Evolutionary conservation across 768 basidiomycete species (phyloP).

Genomic region (Serendipita sp.): DNA sequence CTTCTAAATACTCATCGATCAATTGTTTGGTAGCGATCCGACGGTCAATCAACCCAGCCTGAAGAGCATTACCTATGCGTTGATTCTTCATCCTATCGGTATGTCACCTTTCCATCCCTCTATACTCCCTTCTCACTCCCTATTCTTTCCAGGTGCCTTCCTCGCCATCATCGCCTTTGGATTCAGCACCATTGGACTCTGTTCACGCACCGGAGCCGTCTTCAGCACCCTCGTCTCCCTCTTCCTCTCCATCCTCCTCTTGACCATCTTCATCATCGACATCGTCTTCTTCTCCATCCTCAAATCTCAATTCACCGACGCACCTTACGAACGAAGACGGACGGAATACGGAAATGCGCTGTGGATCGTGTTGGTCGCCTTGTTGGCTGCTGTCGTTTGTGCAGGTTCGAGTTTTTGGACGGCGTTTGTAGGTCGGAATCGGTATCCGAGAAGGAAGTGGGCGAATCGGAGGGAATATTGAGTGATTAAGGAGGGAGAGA

Average conservation of each 20-base stretch:
- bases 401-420: not conserved
- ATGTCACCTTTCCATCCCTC: not conserved
- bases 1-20: not conserved
- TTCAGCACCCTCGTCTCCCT: not conserved
- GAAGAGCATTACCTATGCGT: not conserved
- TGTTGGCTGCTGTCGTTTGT: not conserved
- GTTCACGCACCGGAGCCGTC: not conserved
- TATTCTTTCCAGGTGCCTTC: not conserved
- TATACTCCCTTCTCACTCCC: not conserved
- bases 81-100: not conserved
- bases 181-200: not conserved
- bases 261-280: not conserved
- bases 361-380: not conserved
- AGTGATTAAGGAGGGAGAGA: too few species aligned
- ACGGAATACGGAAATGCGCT: not conserved
- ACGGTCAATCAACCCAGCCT: not conserved
- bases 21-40: not conserved
- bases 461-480: not conserved
- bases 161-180: not conserved
- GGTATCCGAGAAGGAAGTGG: conserved; percentile 1
- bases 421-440: not conserved
- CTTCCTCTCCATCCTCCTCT: not conserved
- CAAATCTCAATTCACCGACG: not conserved
- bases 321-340: not conserved
- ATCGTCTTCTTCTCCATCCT: conserved; percentile 1